Conservation (phyloP, 805 yeast species). For the Suhomyces faveliae region DNA sequence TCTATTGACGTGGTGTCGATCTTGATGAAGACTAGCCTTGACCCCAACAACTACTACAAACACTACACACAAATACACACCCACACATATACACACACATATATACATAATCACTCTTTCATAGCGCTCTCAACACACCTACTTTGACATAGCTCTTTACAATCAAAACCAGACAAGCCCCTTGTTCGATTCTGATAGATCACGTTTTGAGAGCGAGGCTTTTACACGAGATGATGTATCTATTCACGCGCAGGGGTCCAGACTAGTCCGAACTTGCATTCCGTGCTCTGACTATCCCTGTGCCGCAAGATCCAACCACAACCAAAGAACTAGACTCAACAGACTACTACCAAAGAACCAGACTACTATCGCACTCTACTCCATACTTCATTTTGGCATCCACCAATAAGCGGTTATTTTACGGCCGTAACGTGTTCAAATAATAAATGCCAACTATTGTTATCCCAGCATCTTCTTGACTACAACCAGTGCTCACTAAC, state of each 20-base stretch:
- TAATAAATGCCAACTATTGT: background rate
- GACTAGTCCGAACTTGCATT: background rate
- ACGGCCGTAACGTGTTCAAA: too few species aligned
- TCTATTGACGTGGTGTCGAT: too few species aligned
- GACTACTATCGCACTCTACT: too few species aligned
- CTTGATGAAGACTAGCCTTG: too few species aligned
- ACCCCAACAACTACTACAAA: too few species aligned
- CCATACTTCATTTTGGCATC: too few species aligned
- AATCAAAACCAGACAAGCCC: background rate
- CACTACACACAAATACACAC: too few species aligned
- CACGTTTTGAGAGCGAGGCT: too few species aligned
- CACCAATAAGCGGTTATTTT: too few species aligned
- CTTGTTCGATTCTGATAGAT: background rate
- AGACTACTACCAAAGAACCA: background rate
- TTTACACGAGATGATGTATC: background rate
- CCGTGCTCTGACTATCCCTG: background rate
- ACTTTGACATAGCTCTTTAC: background rate
- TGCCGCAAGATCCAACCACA: background rate
- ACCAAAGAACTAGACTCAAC: background rate
- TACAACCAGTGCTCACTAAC: background rate
- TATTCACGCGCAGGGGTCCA: background rate
- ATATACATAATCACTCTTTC: background rate
- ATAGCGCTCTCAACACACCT: background rate
- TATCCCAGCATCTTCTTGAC: background rate
- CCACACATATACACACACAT: background rate